phyloP scores from a whole-genome alignment of 2,329 filamentous ascomycete species.

The Pseudogymnoascus verrucosus region DNA sequence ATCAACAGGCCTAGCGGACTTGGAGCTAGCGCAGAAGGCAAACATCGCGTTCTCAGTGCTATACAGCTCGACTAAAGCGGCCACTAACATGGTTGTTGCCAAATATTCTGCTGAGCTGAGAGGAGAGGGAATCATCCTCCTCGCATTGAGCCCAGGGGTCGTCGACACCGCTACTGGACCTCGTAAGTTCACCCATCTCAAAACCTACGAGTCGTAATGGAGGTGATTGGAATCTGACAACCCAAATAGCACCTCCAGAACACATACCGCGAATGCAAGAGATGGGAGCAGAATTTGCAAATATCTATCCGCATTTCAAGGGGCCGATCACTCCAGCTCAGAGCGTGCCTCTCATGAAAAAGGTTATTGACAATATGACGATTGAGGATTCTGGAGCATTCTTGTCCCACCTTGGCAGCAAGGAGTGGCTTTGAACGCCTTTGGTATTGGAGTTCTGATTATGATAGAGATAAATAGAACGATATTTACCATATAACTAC shows the following conservation, averaged over 20 bases:
- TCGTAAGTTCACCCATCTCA: background rate
- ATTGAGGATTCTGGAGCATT: slow-evolving; percentile 17
- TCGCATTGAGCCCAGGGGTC: slow-evolving; percentile 43
- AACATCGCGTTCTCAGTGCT: slow-evolving; percentile 29
- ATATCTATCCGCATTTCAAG: slow-evolving; percentile 13
- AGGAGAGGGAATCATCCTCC: slow-evolving; percentile 41
- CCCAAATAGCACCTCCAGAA: background rate
- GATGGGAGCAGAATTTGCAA: slow-evolving; percentile 5
- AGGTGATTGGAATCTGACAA: background rate
- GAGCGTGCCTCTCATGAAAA: slow-evolving; percentile 16
- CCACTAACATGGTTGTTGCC: slow-evolving; percentile 42
- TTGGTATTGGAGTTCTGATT: background rate
- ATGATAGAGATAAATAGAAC: background rate
- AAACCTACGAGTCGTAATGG: background rate
- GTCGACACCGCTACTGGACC: slow-evolving; percentile 35
- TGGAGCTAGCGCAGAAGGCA: slow-evolving; percentile 32
- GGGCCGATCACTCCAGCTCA: slow-evolving; percentile 13
- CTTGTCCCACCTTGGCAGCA: slow-evolving; percentile 16
- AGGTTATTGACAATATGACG: slow-evolving; percentile 17
- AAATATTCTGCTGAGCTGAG: slow-evolving; percentile 44
- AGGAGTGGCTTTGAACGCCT: slow-evolving; percentile 14
- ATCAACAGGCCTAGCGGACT: slow-evolving; percentile 40
- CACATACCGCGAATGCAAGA: background rate
- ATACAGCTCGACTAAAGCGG: slow-evolving; percentile 45
- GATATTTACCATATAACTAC: background rate